Conservation (phyloP, 1,284 basidiomycete species). For the Ganoderma leucocontextum region DNA sequence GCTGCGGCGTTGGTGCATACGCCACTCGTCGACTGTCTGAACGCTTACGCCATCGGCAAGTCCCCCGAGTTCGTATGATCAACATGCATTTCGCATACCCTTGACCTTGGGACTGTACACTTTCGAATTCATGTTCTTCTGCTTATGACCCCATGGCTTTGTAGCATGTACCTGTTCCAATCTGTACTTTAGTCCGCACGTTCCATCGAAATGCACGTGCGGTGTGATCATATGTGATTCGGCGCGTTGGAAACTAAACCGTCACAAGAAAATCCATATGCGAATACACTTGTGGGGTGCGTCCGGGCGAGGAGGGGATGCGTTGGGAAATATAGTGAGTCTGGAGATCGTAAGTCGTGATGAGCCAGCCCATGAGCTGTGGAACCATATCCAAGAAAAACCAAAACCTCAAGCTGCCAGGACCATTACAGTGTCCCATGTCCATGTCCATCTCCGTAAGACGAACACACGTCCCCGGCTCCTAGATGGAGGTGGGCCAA, state of each 20-base stretch:
- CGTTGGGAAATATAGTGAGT: background rate
- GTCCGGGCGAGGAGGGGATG: no score
- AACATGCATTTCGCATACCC: background rate
- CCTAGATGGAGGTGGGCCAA: background rate
- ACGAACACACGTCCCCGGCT: background rate
- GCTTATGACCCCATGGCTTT: background rate
- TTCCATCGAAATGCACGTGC: background rate
- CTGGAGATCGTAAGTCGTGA: background rate
- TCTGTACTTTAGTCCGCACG: background rate
- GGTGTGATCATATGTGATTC: background rate
- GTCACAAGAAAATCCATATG: background rate
- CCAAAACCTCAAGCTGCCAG: no score
- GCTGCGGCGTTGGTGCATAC: slow-evolving; percentile 37
- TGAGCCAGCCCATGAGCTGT: background rate
- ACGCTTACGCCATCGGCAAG: slow-evolving; percentile 39
- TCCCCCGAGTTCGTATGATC: slow-evolving; percentile 26
- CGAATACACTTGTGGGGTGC: background rate
- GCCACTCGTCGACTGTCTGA: slow-evolving; percentile 41
- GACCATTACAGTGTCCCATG: no score
- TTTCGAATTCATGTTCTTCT: background rate
- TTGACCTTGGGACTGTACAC: background rate
- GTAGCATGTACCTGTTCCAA: background rate
- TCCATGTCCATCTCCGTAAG: no score
- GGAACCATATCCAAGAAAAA: no score
- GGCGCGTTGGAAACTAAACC: no score